These are phyloP conservation scores for Paralagenidium karlingii DNA, from an alignment of 352 stramenopile species.

Conservation along the genomic window DNA sequence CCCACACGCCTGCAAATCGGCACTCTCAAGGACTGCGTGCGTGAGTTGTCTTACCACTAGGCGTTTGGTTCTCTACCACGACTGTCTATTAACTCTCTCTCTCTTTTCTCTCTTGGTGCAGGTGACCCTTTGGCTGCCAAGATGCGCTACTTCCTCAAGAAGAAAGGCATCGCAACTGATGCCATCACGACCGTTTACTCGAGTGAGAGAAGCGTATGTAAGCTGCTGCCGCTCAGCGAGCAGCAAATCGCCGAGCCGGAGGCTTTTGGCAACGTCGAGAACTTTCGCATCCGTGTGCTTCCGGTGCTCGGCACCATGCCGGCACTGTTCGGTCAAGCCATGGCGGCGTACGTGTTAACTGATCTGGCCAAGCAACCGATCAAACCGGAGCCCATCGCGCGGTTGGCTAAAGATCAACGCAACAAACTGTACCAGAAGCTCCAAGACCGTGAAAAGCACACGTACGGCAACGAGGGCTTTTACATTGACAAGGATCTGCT, in stretches of 20 bases:
- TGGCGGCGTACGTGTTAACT: constrained; percentile 91
- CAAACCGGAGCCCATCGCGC: constrained; percentile 43
- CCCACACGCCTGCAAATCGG: constrained; percentile 95
- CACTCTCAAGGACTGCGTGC: constrained; percentile 87
- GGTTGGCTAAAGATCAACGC: constrained; percentile 68
- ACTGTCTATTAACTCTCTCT: constrained; percentile 1
- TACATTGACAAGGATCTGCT: constrained; percentile 79
- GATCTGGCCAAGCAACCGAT: constrained; percentile 88
- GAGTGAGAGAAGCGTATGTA: constrained; percentile 94
- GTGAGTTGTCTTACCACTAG: too few species aligned
- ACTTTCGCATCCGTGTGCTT: constrained; percentile 94
- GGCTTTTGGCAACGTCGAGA: constrained; percentile 93
- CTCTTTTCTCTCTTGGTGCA: constrained; percentile 5
- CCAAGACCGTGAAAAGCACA: constrained; percentile 61
- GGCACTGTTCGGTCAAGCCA: constrained; percentile 95
- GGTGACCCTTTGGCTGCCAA: constrained; percentile 93
- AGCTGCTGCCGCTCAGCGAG: constrained; percentile 90
- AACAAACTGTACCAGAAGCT: constrained; percentile 80
- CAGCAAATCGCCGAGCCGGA: constrained; percentile 81
- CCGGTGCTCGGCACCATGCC: constrained; percentile 91
- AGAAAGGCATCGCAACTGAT: constrained; percentile 48
- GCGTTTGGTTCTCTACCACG: neutral
- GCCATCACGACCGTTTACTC: constrained; percentile 85
- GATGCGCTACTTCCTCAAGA: constrained; percentile 90
- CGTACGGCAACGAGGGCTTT: constrained; percentile 34